These are phyloP conservation scores for Trichodelitschia bisporula DNA, from an alignment of 495 filamentous ascomycete species.

Conservation along the genomic window DNA sequence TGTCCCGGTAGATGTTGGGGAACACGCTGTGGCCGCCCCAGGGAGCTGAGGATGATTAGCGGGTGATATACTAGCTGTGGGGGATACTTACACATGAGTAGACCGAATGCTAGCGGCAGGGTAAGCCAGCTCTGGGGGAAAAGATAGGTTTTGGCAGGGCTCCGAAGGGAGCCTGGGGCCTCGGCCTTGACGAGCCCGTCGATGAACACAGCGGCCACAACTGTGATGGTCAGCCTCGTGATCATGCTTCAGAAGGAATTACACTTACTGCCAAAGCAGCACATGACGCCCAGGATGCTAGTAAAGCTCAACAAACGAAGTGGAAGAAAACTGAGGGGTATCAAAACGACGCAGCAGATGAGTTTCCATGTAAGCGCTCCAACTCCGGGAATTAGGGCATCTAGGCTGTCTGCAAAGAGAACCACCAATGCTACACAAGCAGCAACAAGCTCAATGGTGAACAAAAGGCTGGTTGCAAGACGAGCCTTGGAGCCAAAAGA, in stretches of 20 bases:
- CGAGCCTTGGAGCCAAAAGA: slow-evolving; percentile 73
- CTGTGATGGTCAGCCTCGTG: slow-evolving; percentile 17
- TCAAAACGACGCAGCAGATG: slow-evolving; percentile 52
- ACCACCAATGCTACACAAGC: slow-evolving; percentile 81
- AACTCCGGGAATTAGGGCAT: slow-evolving; percentile 51
- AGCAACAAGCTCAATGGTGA: slow-evolving; percentile 68
- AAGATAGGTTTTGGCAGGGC: slow-evolving; percentile 57
- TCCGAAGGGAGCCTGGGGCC: slow-evolving; percentile 55
- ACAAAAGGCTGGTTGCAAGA: slow-evolving; percentile 57
- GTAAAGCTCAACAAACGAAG: slow-evolving; percentile 69
- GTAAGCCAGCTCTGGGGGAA: slow-evolving; percentile 75
- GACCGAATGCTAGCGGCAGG: slow-evolving; percentile 75
- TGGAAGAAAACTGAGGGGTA: slow-evolving; percentile 71
- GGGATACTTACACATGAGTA: slow-evolving; percentile 49
- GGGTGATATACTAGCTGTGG: not conserved
- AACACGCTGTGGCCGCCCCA: slow-evolving; percentile 95
- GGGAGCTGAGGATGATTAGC: slow-evolving; percentile 25
- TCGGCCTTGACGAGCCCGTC: slow-evolving; percentile 69
- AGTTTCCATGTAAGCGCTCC: slow-evolving; percentile 63
- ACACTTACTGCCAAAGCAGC: slow-evolving; percentile 58
- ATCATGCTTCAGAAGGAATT: slow-evolving; percentile 1
- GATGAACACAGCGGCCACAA: slow-evolving; percentile 53
- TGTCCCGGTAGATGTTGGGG: slow-evolving; percentile 92
- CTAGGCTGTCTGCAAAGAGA: slow-evolving; percentile 76
- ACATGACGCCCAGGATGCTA: slow-evolving; percentile 74